phyloP scores from a whole-genome alignment of 148 eudicot genomes.

The Vaccinium myrtillus region DNA sequence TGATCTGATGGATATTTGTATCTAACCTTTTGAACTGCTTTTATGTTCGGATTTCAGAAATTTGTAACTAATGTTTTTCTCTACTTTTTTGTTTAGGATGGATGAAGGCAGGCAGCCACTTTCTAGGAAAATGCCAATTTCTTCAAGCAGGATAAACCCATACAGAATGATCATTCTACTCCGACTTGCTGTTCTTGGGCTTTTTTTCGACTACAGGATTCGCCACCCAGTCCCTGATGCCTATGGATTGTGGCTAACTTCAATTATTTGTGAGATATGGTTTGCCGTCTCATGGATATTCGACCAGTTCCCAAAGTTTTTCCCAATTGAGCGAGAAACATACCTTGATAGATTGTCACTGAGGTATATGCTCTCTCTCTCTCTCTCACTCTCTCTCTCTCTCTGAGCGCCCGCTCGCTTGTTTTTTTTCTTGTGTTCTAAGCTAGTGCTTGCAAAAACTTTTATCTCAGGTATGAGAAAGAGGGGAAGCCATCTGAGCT shows the following conservation, averaged over 20 bases:
- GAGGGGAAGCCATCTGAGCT: conserved; percentile 90
- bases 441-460: neutral
- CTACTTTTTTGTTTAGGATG: conserved; percentile 54
- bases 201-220: conserved; percentile 88
- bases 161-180: conserved; percentile 80
- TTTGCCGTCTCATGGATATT: conserved; percentile 94
- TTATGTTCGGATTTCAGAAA: neutral
- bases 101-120: conserved; percentile 99
- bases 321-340: conserved; percentile 88
- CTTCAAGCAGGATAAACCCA: conserved; percentile 95
- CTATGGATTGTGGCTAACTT: conserved; percentile 78
- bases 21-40: neutral
- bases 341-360: conserved; percentile 93
- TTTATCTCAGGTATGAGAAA: conserved; percentile 71
- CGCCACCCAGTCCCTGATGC: conserved; percentile 90
- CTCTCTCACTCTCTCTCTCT: neutral
- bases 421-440: neutral
- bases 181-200: conserved; percentile 69
- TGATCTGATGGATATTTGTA: neutral
- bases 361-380: conserved; percentile 45
- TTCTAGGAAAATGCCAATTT: conserved; percentile 80
- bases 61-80: neutral
- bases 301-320: conserved; percentile 98
- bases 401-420: too few species aligned
- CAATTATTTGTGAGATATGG: conserved; percentile 97